phyloP scores from a whole-genome alignment of 2,329 filamentous ascomycete species.

The Calycina herbarum region DNA sequence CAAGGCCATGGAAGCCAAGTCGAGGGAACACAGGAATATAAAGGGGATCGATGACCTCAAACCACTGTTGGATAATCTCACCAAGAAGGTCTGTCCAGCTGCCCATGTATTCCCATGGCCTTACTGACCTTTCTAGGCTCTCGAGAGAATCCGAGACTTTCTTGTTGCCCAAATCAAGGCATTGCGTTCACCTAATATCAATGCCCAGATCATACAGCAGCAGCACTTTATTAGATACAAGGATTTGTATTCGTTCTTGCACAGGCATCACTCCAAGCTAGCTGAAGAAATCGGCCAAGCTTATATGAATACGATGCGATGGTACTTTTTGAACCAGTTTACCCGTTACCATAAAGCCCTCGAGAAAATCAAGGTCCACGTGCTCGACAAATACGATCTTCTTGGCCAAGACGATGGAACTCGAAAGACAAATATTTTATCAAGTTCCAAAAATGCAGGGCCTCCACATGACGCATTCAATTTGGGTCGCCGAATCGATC shows the following conservation, averaged over 20 bases:
- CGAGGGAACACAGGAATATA: constrained; percentile 59
- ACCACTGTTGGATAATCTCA: constrained; percentile 81
- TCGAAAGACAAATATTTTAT: constrained; percentile 61
- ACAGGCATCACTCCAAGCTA: constrained; percentile 77
- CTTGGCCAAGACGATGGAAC: constrained; percentile 75
- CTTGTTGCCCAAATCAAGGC: constrained; percentile 94
- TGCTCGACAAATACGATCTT: constrained; percentile 79
- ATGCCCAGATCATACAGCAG: constrained; percentile 95
- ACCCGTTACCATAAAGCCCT: constrained; percentile 81
- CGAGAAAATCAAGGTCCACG: constrained; percentile 79
- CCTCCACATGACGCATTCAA: constrained; percentile 84
- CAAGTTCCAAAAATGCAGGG: constrained; percentile 50
- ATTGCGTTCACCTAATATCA: constrained; percentile 90
- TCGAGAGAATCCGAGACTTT: constrained; percentile 92
- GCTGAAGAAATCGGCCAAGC: constrained; percentile 89
- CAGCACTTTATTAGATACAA: constrained; percentile 87
- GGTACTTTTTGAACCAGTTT: constrained; percentile 96
- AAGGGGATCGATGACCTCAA: constrained; percentile 83
- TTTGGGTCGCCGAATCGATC: constrained; percentile 80
- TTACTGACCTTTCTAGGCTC: constrained; percentile 54
- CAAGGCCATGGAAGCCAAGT: constrained; percentile 67
- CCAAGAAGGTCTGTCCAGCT: constrained; percentile 62
- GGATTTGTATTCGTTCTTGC: constrained; percentile 82
- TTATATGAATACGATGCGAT: constrained; percentile 97
- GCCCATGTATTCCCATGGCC: neutral